phyloP scores from a whole-genome alignment of 345 rosid species.

The Populus davidiana region DNA sequence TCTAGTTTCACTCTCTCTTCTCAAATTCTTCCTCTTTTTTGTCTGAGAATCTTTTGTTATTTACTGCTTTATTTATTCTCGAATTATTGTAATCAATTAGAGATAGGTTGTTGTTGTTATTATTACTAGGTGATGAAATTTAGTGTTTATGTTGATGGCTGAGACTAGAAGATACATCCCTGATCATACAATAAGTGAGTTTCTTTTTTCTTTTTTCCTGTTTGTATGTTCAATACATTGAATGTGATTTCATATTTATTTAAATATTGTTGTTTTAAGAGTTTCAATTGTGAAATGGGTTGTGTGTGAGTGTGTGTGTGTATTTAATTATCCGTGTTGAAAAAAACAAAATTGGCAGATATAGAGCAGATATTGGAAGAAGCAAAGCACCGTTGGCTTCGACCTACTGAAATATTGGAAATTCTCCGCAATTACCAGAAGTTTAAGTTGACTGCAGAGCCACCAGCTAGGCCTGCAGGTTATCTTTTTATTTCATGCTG shows the following conservation, averaged over 20 bases:
- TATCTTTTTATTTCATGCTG: slow-evolving; percentile 7
- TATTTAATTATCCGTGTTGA: not conserved
- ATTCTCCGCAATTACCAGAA: slow-evolving; percentile 44
- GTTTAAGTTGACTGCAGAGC: slow-evolving; percentile 39
- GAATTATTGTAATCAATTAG: not conserved
- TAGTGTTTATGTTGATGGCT: slow-evolving; percentile 6
- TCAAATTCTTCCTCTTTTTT: not conserved
- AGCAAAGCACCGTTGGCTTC: slow-evolving; percentile 60
- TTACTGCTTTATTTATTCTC: not conserved
- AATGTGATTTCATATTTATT: not conserved
- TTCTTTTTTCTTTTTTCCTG: not conserved
- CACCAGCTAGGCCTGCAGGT: slow-evolving; percentile 56
- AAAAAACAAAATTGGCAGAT: not conserved
- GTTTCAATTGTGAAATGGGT: not conserved
- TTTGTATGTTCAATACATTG: not conserved
- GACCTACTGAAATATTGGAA: slow-evolving; percentile 56
- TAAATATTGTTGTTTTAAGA: not conserved
- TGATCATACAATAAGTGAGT: slow-evolving; percentile 3
- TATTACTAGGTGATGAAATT: not conserved
- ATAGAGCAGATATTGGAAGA: slow-evolving; percentile 15
- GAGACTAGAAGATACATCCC: slow-evolving; percentile 10
- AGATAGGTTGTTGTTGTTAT: not conserved
- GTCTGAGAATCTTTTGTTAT: not conserved
- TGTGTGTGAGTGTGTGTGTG: not conserved
- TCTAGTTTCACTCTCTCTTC: not conserved